phyloP scores from a whole-genome alignment of 805 yeast genomes.

The Pichia exigua region DNA sequence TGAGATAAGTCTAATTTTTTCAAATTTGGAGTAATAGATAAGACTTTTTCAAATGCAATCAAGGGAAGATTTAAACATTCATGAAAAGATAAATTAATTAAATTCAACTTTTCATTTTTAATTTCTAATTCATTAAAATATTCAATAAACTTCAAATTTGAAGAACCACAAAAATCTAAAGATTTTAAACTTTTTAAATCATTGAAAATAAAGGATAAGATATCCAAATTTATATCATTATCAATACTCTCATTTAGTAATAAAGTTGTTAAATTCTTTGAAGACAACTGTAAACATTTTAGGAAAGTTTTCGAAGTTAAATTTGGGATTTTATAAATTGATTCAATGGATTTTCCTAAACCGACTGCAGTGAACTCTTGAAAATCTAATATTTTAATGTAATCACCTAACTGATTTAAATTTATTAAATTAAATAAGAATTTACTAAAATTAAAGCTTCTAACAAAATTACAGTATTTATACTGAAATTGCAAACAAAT shows the following conservation, averaged over 20 bases:
- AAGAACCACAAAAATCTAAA: conserved; percentile 85
- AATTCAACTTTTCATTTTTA: conserved; percentile 16
- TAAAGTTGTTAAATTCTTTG: conserved; percentile 69
- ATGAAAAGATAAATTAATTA: conserved; percentile 59
- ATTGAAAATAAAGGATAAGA: conserved; percentile 49
- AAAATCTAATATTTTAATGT: conserved; percentile 74
- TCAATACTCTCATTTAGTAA: conserved; percentile 81
- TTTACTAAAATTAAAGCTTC: conserved; percentile 72
- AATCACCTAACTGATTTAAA: conserved; percentile 44
- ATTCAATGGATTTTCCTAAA: conserved; percentile 77
- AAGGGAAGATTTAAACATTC: conserved; percentile 76
- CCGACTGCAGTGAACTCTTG: conserved; percentile 87
- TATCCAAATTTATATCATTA: conserved; percentile 61
- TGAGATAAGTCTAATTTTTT: conserved; percentile 73
- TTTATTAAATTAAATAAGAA: conserved; percentile 49
- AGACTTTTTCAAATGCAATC: conserved; percentile 44
- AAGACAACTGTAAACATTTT: conserved; percentile 44
- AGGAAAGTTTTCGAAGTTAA: conserved; percentile 68
- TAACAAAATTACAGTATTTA: conserved; percentile 63
- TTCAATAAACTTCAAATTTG: conserved; percentile 51
- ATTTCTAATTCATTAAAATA: conserved; percentile 44
- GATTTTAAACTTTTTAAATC: conserved; percentile 49
- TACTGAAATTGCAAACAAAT: conserved; percentile 52
- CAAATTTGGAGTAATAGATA: conserved; percentile 50
- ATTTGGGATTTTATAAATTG: conserved; percentile 89